A percentile compares a stretch with the other conserved stretches of the same genome.
phyloP scores from a whole-genome alignment of 495 filamentous ascomycete genomes.

The Hypoxylon perforatum region DNA sequence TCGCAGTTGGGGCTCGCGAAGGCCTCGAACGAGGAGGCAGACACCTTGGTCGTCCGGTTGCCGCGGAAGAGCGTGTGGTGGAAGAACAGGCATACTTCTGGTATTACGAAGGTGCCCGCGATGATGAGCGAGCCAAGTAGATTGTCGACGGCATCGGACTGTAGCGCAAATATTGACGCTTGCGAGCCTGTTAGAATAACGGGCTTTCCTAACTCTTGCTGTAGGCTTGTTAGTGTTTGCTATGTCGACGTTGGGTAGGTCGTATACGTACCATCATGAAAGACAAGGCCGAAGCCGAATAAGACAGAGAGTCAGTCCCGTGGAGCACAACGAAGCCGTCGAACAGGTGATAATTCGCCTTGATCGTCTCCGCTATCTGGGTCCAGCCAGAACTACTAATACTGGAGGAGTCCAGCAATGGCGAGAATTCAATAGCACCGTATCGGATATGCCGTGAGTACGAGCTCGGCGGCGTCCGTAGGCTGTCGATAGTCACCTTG shows the following conservation, averaged over 20 bases:
- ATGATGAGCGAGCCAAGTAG: conserved; percentile 91
- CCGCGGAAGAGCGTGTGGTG: conserved; percentile 92
- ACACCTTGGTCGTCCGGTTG: conserved; percentile 89
- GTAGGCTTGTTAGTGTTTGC: conserved; percentile 4
- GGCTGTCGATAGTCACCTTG: conserved; percentile 58
- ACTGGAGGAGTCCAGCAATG: conserved; percentile 89
- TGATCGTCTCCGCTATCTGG: conserved; percentile 76
- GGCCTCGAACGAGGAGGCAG: conserved; percentile 85
- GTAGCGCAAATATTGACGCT: conserved; percentile 89
- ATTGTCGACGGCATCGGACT: conserved; percentile 97
- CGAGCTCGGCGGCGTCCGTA: conserved; percentile 82
- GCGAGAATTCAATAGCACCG: conserved; percentile 85
- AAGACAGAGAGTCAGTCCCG: conserved; percentile 92
- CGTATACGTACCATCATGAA: conserved; percentile 76
- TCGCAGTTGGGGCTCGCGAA: conserved; percentile 87
- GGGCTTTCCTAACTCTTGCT: conserved; percentile 86
- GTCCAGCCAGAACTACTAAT: conserved; percentile 89
- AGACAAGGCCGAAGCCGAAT: conserved; percentile 89
- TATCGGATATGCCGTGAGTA: conserved; percentile 89
- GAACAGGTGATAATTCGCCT: conserved; percentile 87
- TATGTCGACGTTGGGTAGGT: no score
- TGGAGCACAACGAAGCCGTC: conserved; percentile 97
- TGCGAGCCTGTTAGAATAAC: conserved; percentile 93
- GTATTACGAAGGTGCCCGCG: conserved; percentile 95
- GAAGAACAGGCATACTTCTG: conserved; percentile 96